These are phyloP conservation scores for Fusarium sublunatum DNA, from an alignment of 2,329 filamentous ascomycete species.

Conservation along the genomic window DNA sequence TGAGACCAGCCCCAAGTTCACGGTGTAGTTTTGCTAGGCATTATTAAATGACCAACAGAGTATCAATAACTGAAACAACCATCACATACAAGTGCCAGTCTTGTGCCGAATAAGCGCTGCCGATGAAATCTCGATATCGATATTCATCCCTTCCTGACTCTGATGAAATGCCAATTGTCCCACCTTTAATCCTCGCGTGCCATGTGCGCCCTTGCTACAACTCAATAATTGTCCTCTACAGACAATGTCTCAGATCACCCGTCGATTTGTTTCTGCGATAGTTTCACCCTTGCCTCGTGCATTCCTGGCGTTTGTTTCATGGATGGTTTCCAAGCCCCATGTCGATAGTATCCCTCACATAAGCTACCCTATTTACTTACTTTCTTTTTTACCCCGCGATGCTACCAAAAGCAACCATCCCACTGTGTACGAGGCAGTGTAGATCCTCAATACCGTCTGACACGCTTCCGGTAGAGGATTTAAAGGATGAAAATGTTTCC, in stretches of 20 bases:
- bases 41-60: conserved; percentile 8
- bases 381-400: conserved; percentile 20
- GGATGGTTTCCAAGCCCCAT: conserved; percentile 11
- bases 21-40: conserved; percentile 4
- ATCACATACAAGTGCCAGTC: conserved; percentile 29
- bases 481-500: conserved; percentile 7
- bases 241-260: conserved; percentile 4
- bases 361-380: conserved; percentile 3
- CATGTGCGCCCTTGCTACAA: conserved; percentile 8
- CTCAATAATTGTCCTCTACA: conserved; percentile 9
- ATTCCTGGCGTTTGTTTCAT: conserved; percentile 35
- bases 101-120: conserved; percentile 2
- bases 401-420: conserved; percentile 8
- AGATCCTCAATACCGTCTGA: conserved; percentile 4
- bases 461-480: conserved; percentile 27
- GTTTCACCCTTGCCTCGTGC: conserved; percentile 36
- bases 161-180: conserved; percentile 21
- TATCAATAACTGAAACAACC: conserved; percentile 10
- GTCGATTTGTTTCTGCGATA: conserved; percentile 18
- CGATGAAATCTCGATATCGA: conserved; percentile 1
- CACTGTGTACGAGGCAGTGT: conserved; percentile 34
- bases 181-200: not conserved
- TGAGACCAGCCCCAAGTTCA: conserved; percentile 13
- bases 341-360: conserved; percentile 39
- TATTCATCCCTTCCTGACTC: conserved; percentile 21